Evolutionary conservation across 139 green algal genomes (phyloP).

Genomic region (Chlorella sp.): DNA sequence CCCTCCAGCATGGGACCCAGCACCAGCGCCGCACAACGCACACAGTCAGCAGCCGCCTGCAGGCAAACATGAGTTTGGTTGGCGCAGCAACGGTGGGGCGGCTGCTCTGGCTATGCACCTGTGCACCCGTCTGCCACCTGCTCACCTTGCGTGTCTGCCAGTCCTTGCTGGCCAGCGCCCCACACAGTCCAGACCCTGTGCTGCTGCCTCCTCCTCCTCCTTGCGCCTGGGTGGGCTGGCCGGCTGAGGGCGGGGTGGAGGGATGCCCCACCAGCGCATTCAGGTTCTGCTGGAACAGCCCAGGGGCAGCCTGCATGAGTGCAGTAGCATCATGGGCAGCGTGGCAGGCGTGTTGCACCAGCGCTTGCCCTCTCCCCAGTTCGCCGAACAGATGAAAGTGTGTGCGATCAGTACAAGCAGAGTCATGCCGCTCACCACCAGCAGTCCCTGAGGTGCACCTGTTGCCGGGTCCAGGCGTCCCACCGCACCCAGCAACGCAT

Average conservation of each 20-base stretch:
- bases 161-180: slow-evolving; percentile 23
- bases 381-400: no score
- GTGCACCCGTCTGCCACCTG: background rate
- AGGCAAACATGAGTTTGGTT: no score
- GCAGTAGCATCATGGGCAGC: background rate
- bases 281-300: slow-evolving; percentile 27
- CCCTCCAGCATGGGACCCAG: slow-evolving; percentile 32
- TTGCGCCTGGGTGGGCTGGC: no score
- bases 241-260: background rate
- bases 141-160: slow-evolving; percentile 20
- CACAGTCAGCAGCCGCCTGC: slow-evolving; percentile 29
- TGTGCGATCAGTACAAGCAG: no score
- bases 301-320: slow-evolving; percentile 14
- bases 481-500: slow-evolving; percentile 26
- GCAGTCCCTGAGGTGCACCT: slow-evolving; percentile 17
- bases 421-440: slow-evolving; percentile 23
- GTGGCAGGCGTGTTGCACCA: no score
- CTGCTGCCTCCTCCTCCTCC: background rate
- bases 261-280: slow-evolving; percentile 24
- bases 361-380: no score
- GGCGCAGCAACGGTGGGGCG: no score
- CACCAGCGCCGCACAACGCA: slow-evolving; percentile 26
- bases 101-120: no score
- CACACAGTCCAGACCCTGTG: slow-evolving; percentile 6
- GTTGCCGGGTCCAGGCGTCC: slow-evolving; percentile 10